phyloP scores from a whole-genome alignment of 768 basidiomycete species.

The Trametopsis cervina region DNA sequence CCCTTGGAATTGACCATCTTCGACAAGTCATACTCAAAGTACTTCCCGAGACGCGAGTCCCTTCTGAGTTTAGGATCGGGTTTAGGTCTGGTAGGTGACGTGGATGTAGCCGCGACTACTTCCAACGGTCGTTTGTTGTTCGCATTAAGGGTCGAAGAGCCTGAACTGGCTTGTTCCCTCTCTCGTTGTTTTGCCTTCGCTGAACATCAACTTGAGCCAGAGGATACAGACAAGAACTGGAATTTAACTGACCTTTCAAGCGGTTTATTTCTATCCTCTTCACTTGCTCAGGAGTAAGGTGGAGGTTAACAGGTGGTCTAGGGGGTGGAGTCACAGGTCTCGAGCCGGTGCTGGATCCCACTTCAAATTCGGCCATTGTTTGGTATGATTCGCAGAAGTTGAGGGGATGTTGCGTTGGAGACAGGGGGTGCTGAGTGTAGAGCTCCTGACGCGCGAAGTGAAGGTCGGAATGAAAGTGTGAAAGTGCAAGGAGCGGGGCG shows the following conservation, averaged over 20 bases:
- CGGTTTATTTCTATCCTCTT: constrained; percentile 75
- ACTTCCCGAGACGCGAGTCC: constrained; percentile 77
- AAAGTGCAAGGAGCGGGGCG: too few species aligned
- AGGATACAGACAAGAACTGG: neutral
- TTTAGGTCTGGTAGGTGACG: constrained; percentile 51
- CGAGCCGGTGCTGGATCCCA: constrained; percentile 15
- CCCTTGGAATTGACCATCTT: constrained; percentile 98
- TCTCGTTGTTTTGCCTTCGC: constrained; percentile 74
- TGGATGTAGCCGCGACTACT: constrained; percentile 48
- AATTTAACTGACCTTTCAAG: constrained; percentile 47
- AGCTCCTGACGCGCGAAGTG: too few species aligned
- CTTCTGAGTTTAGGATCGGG: constrained; percentile 51
- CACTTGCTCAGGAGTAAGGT: constrained; percentile 58
- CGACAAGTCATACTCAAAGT: constrained; percentile 95
- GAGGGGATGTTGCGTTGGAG: too few species aligned
- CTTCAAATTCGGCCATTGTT: constrained; percentile 11
- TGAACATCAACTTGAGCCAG: constrained; percentile 18
- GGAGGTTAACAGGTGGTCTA: constrained; percentile 12
- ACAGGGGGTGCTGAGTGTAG: too few species aligned
- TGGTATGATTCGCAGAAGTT: too few species aligned
- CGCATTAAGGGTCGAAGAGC: constrained; percentile 47
- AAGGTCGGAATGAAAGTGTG: too few species aligned
- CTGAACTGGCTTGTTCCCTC: constrained; percentile 45
- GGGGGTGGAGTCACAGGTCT: constrained; percentile 37
- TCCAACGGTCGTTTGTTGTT: constrained; percentile 72